Conservation (phyloP, 768 basidiomycete species). For the Pulveroboletus sp. region DNA sequence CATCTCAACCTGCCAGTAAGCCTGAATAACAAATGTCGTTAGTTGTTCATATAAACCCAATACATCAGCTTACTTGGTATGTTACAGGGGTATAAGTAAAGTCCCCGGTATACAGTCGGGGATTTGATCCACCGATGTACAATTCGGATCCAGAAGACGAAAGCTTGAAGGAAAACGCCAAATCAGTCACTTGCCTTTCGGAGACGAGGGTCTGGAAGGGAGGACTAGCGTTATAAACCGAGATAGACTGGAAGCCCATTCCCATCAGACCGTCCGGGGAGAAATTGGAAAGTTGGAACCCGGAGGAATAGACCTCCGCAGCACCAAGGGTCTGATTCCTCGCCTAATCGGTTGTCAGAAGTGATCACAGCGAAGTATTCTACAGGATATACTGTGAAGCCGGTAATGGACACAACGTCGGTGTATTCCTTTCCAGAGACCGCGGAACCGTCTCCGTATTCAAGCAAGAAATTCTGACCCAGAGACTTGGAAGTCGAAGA, state of each 20-base stretch:
- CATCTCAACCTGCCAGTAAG: constrained; percentile 21
- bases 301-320: constrained; percentile 2
- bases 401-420: constrained; percentile 25
- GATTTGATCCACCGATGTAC: constrained; percentile 41
- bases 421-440: constrained; percentile 35
- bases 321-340: constrained; percentile 8
- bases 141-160: constrained; percentile 33
- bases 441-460: constrained; percentile 38
- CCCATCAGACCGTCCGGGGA: constrained; percentile 29
- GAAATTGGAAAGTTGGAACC: background rate
- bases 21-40: constrained; percentile 5
- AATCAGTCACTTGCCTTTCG: constrained; percentile 30
- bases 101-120: constrained; percentile 33
- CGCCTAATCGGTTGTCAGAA: constrained; percentile 2
- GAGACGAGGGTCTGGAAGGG: constrained; percentile 41
- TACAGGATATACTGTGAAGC: background rate
- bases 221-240: constrained; percentile 32
- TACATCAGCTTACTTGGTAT: constrained; percentile 6
- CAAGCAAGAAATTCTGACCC: constrained; percentile 23
- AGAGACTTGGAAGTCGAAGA: constrained; percentile 27
- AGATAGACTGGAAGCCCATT: constrained; percentile 40
- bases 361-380: background rate
- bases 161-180: constrained; percentile 49
- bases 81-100: constrained; percentile 34
- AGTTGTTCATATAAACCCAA: too few species aligned